Evolutionary conservation across 2,329 filamentous ascomycete genomes (phyloP), one percentile per base, ranked within the genome.

Genomic region (Microsporum ferrugineum): DNA sequence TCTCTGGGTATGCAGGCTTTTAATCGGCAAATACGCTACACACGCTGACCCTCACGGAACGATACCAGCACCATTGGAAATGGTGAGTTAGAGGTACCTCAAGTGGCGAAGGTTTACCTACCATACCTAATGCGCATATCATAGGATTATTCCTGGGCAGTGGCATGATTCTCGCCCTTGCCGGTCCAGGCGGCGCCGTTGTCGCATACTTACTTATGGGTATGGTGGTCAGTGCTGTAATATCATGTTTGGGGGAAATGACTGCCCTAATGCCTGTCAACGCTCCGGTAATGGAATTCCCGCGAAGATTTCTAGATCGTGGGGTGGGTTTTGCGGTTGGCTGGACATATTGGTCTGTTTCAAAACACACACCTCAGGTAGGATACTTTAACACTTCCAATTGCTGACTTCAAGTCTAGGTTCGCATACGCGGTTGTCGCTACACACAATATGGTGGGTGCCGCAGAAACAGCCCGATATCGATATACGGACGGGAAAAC

Each of bases 171-270:
- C 68, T 77, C 12, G 73, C 74, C 4, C 67, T 68, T 29, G 75
- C 72, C 27, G 75, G 75, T 3, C 74, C 75, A 8, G 74, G 74
- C 3, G 74, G 74, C 17, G 72, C 73, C 10, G 71, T 76, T 31
- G 61, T 77, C 23, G 68, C 68, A 47, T 78, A 78, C 60, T 60
- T 76, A 1, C 68, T 78, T 31, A 75, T 77, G 66, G 76, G 75
- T 27, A 75, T 72, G 3, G 71, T 78, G 34, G 73, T 78, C 39
- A 75, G 72, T 0, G 74, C 75, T 1, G 74, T 76, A 1, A 74
- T 76, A 7, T 75, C 75, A 12, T 77, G 74, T 57, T 63, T 78
- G 6, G 75, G 77, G n/a, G 74, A 76, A 64, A 75, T 75, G 73
- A 73, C 73, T n/a, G 74, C 74, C 3, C 66, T 75, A 57, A 72